phyloP scores from a whole-genome alignment of 1,284 basidiomycete species.

The Fomitopsis pinicola region DNA sequence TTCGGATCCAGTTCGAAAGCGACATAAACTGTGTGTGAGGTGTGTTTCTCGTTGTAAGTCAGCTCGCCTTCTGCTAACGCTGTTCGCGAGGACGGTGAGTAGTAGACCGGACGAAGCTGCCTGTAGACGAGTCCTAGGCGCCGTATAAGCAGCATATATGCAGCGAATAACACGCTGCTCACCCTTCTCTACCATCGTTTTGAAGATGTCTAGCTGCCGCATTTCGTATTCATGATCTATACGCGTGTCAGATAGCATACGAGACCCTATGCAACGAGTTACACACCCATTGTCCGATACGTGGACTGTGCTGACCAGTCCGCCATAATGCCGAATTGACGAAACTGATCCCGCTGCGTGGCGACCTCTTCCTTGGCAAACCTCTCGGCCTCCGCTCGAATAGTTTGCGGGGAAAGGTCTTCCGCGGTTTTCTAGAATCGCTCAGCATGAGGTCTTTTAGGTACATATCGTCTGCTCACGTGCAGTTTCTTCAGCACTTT shows the following conservation, averaged over 20 bases:
- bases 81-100: conserved; percentile 92
- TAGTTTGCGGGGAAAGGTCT: conserved; percentile 51
- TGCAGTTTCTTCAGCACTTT: conserved; percentile 81
- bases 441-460: background rate
- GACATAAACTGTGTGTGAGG: conserved; percentile 87
- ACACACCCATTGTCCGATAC: conserved; percentile 82
- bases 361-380: conserved; percentile 79
- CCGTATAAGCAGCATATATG: background rate
- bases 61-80: conserved; percentile 96
- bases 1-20: conserved; percentile 56
- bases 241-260: background rate
- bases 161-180: background rate
- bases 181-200: conserved; percentile 87
- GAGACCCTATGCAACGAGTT: background rate
- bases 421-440: conserved; percentile 42
- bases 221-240: conserved; percentile 86
- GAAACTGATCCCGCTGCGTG: conserved; percentile 80
- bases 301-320: conserved; percentile 78
- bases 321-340: conserved; percentile 87
- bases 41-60: conserved; percentile 85
- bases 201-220: conserved; percentile 84
- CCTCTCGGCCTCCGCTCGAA: conserved; percentile 69
- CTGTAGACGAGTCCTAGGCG: conserved; percentile 76
- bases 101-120: conserved; percentile 89
- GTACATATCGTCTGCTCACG: conserved; percentile 34